Base-by-base conservation (phyloP, 75 land plant genomes). In the Isoetes taiwanensis region DNA sequence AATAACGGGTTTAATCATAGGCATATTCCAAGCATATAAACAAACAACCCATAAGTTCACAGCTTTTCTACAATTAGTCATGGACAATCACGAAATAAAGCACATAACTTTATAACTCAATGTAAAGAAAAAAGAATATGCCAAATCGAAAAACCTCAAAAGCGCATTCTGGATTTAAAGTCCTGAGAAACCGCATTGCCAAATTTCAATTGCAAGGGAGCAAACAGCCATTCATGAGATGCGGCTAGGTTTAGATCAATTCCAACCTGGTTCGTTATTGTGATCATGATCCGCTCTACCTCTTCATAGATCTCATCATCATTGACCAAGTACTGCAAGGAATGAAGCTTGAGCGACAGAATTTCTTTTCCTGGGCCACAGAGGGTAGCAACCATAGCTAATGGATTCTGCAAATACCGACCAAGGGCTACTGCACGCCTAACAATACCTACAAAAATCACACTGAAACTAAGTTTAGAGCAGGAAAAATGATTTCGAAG, bases 341-440 rank as follows among this genome's bases (percentile, higher is more conserved):
- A 50, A 58, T 62, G 57, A 32, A 91, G 87, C 69, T 79, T 83
- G 79, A 83, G 79, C 17, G 97, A 91, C 33, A 87, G 69, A 34
- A 91, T 80, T 60, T 91, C 97, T 67, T 66, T 80, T 14, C 65
- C 77, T 27, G 88, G 85, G 21, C 97, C 97, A 80, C 97, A 91
- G 25, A 91, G 64, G 34, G 97, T 72, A 34, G 97, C 80, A 67
- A 91, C 70, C 84, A 86, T 80, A 4, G 97, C 94, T 56, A 91
- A 59, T 40, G 97, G 97, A 63, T 86, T 91, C 70, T 91, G 97
- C 34, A 86, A 79, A 57, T 78, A 83, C 14, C 97, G 80, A 16
- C 94, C 97, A 64, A 91, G 78, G 34, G 88, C 94, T 31, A 78
- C 85, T 52, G 97, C 94, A 27, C 97, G 94, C 58, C 79, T 83